Evolutionary conservation across 495 filamentous ascomycete species (phyloP).

Genomic region (Tuber calosporum): DNA sequence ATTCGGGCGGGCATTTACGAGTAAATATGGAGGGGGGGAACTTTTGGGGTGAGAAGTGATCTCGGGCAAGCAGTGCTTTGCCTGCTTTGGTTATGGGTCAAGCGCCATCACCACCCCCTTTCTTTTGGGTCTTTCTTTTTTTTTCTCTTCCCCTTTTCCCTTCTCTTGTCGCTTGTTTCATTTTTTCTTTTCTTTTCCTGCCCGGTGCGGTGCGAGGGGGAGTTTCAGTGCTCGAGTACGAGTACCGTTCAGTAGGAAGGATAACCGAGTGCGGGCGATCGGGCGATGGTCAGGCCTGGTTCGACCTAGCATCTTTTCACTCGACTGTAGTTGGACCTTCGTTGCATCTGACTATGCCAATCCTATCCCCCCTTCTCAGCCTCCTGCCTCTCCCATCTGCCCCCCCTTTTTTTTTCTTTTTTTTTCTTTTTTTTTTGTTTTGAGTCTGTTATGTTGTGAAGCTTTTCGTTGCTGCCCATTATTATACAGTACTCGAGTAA

Average conservation of each 20-base stretch:
- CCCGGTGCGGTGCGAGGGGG: not conserved
- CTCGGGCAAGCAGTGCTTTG: not conserved
- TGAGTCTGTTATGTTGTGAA: not conserved
- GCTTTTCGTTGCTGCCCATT: not conserved
- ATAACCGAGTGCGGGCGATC: slow-evolving; percentile 5
- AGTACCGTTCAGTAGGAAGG: too few relatives aligned
- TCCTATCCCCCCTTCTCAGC: not conserved
- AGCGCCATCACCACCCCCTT: not conserved
- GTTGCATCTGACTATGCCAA: not conserved
- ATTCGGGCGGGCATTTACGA: not conserved
- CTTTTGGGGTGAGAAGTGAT: not conserved
- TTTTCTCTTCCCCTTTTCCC: not conserved
- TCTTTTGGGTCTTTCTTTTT: too few relatives aligned
- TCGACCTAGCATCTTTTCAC: not conserved
- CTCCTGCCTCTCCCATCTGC: not conserved
- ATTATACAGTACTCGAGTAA: too few relatives aligned
- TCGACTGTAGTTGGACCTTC: not conserved
- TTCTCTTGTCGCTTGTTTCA: not conserved
- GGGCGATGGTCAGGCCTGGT: not conserved
- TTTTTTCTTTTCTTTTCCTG: not conserved
- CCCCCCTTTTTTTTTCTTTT: not conserved
- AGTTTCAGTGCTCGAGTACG: too few relatives aligned
- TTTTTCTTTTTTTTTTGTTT: not conserved
- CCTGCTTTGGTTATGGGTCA: not conserved
- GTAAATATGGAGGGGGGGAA: too few relatives aligned